Base-by-base conservation (phyloP, 768 basidiomycete species). In the Tephrocybe sp. region DNA sequence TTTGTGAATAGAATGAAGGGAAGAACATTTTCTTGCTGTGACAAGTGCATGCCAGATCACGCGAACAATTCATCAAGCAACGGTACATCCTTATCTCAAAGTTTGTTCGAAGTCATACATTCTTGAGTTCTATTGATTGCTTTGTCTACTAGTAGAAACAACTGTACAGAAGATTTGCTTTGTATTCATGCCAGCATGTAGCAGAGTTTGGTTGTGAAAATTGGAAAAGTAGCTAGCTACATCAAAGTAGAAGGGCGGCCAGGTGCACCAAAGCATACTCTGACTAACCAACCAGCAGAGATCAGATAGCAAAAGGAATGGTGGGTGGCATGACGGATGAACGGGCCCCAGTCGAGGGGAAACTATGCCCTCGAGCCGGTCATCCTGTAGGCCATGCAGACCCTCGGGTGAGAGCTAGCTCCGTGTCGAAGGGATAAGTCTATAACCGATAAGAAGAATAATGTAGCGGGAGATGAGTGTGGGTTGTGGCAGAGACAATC, bases 331-430 rank as follows among this genome's bases (percentile, higher is more conserved):
- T 36, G 28, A 49, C 18, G 40, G 50, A 59, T 52, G 51, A 58
- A 54, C 53, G 60, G 48, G 52, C 49, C 57, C 52, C 41, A 59
- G 45, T 51, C 48, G 55, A 59, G 53, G 48, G 45, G 6, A 23
- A 48, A 40, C 46, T 40, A 50, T 26, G 53, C 49, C 52, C 54
- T 55, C 54, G 52, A 61, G 55, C 48, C n/a, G 50, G 53, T 47
- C 28, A 30, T 54, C 52, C 53, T 48, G 25, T 47, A 44, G 24
- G 32, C 45, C 51, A 55, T 47, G 26, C 48, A 20, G 20, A 10
- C 45, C 34, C 40, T 28, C 20, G 34, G 15, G 28, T 42, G 37
- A 38, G 54, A 47, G 23, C 54, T 50, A 30, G 54, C 54, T 51
- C 40, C 49, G 20, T 30, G 23, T 47, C 25, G 25, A 46, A 46